Conservation (phyloP, 129 eudicot species). For the Silybum marianum region DNA sequence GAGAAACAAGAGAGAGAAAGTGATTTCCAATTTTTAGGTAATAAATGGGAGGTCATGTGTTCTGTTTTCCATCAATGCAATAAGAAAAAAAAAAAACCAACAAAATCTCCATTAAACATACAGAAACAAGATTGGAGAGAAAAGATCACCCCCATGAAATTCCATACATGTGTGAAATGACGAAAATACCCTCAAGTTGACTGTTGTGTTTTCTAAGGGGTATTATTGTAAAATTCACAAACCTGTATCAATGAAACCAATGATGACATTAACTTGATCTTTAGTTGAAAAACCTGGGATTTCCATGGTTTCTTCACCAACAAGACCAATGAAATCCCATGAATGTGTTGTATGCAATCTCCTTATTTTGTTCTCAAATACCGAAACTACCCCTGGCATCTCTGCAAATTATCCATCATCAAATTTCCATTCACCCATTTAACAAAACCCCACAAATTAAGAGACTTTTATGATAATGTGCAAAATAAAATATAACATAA, state of each 20-base stretch:
- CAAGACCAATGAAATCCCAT: constrained; percentile 92
- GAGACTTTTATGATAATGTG: no score
- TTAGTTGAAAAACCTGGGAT: constrained; percentile 79
- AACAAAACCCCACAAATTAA: neutral
- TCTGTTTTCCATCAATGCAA: constrained; percentile 18
- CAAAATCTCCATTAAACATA: neutral
- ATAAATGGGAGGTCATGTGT: constrained; percentile 13
- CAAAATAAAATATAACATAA: no score
- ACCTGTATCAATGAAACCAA: constrained; percentile 95
- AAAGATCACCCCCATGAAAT: neutral
- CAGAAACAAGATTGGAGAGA: neutral
- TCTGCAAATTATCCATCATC: constrained; percentile 44
- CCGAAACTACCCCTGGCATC: constrained; percentile 89
- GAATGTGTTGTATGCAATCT: constrained; percentile 86
- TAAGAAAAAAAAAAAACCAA: neutral
- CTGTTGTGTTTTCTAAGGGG: neutral
- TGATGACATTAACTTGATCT: constrained; percentile 85
- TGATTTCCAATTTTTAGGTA: constrained; percentile 1
- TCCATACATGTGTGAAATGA: neutral
- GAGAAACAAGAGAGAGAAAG: constrained; percentile 8
- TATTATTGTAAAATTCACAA: neutral
- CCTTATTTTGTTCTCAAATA: constrained; percentile 65
- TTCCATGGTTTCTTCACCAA: constrained; percentile 77
- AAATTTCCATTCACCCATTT: neutral
- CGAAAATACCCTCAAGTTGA: neutral